Base-by-base conservation (phyloP, 257 asterid genomes). In the Verbena officinalis region DNA sequence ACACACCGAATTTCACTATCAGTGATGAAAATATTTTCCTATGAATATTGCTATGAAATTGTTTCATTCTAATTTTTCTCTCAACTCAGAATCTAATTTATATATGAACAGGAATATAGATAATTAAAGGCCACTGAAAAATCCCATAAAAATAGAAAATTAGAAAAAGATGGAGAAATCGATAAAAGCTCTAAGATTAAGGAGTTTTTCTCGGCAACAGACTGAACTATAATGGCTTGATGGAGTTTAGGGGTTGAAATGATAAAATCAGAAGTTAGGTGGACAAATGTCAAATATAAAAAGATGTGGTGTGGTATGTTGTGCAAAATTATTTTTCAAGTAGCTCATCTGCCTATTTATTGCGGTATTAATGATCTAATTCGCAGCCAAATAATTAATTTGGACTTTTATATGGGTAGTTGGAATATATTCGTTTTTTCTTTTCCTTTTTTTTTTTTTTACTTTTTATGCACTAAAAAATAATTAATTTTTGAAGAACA, bases 1-100 rank as follows among this genome's bases (percentile, higher is more conserved):
- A 84, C 46, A 80, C 80, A 4, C 59, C 82, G 14, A 88, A 75
- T 59, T 77, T 88, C 5, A 81, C 81, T 38, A 83, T 21, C 19
- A 66, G 14, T 21, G 71, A 70, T 1, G 90, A 81, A 64, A 70
- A 77, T 6, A 62, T 57, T 42, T 63, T 81, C 61, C 66, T 72
- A 11, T 36, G 55, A 24, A 77, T 21, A 59, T 42, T 73, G 63
- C 38, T 58, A 24, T 16, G 51, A 50, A 75, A 19, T 48, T 44
- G 75, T 65, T 84, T 89, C 97, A 86, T 86, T n/a, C 3, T 65
- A 3, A 14, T 67, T 39, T 56, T 15, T 36, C 12, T 48, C 33
- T 5, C 33, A n/a, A 27, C 33, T 27, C 33, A 27, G 51, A 7
- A 17, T 16, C 54, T 52, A 1, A 9, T 30, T 16, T 12, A 30